phyloP scores from a whole-genome alignment of 2,329 filamentous ascomycete genomes.

The Alternaria panax region DNA sequence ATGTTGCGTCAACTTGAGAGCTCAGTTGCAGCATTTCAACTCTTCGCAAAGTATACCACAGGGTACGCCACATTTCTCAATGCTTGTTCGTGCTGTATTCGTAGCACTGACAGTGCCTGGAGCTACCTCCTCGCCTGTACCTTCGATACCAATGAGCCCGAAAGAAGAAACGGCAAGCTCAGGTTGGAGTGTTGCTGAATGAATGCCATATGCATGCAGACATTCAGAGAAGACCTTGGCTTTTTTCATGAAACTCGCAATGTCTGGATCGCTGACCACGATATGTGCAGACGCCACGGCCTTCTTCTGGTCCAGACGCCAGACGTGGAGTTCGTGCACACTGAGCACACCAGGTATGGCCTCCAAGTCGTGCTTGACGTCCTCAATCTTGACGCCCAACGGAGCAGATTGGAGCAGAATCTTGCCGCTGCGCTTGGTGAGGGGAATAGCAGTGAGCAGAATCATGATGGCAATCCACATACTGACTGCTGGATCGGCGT shows the following conservation, averaged over 20 bases:
- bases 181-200: conserved; percentile 75
- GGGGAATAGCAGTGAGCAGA: conserved; percentile 66
- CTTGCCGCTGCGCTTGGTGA: conserved; percentile 67
- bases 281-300: conserved; percentile 74
- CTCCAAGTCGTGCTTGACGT: conserved; percentile 74
- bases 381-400: conserved; percentile 63
- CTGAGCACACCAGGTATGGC: conserved; percentile 71
- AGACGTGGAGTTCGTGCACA: conserved; percentile 76
- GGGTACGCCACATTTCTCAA: conserved; percentile 59
- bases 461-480: conserved; percentile 78
- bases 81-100: conserved; percentile 32
- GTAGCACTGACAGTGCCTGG: conserved; percentile 18
- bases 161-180: conserved; percentile 53
- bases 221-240: conserved; percentile 71
- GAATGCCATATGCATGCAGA: conserved; percentile 75
- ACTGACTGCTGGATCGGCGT: conserved; percentile 74
- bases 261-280: conserved; percentile 64
- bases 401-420: conserved; percentile 75
- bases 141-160: neutral
- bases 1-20: neutral
- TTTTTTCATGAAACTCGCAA: conserved; percentile 66
- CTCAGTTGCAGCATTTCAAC: conserved; percentile 56
- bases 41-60: conserved; percentile 62
- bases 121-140: conserved; percentile 3
- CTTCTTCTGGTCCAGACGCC: conserved; percentile 75